phyloP scores from a whole-genome alignment of 495 filamentous ascomycete genomes.

The Penicillium bialowiezense region DNA sequence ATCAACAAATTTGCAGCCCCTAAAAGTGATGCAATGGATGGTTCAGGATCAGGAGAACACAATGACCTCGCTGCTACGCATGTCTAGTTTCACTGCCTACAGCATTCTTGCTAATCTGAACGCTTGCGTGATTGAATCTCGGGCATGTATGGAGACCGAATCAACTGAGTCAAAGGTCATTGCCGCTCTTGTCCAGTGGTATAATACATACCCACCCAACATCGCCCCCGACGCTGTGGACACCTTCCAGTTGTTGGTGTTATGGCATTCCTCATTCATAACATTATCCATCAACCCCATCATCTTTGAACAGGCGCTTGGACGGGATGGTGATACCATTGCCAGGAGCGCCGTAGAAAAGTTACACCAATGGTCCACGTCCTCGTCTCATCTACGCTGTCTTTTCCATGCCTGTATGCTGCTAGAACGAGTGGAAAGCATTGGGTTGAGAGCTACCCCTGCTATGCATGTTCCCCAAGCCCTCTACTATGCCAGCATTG shows the following conservation, averaged over 20 bases:
- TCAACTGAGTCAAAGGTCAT: too few species aligned
- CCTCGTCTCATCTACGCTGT: conserved; percentile 22
- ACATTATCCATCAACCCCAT: conserved; percentile 30
- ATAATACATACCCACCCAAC: conserved; percentile 13
- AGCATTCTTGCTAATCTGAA: conserved; percentile 21
- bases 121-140: conserved; percentile 17
- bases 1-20: conserved; percentile 9
- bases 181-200: conserved; percentile 21
- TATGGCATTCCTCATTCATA: conserved; percentile 39
- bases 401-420: conserved; percentile 26
- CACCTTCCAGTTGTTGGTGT: conserved; percentile 26
- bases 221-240: too few species aligned
- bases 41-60: not conserved
- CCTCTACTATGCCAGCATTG: conserved; percentile 22
- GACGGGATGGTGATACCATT: conserved; percentile 20
- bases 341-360: not conserved
- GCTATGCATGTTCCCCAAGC: conserved; percentile 30
- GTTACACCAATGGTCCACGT: conserved; percentile 14
- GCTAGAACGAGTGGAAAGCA: conserved; percentile 18
- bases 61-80: not conserved
- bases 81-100: conserved; percentile 22
- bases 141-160: conserved; percentile 5
- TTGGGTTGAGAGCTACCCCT: conserved; percentile 27
- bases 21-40: too few species aligned
- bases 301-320: conserved; percentile 27